Conservation (phyloP, 306 rosid species). For the Prunus padus region DNA sequence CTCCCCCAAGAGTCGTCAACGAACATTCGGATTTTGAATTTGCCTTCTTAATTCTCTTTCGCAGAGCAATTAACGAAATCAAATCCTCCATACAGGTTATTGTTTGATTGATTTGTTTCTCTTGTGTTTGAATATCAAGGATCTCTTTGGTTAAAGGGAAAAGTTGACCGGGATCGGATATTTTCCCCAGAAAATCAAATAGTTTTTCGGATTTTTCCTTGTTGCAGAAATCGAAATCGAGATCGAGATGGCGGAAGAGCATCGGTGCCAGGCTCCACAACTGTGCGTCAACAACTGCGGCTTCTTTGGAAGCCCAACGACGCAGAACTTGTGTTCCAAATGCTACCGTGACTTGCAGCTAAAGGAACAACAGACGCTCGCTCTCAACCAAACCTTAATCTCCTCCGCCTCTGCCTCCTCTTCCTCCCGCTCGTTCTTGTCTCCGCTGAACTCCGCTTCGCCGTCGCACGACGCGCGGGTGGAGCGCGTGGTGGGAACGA, state of each 20-base stretch:
- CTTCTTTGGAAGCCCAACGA: conserved; percentile 71
- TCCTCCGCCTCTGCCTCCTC: conserved; percentile 21
- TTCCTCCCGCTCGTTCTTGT: not conserved
- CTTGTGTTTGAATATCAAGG: not conserved
- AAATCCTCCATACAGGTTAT: conserved; percentile 1
- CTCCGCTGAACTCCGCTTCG: not conserved
- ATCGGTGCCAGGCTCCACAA: conserved; percentile 68
- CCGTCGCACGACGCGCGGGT: not conserved
- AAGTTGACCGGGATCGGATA: not conserved
- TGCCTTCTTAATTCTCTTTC: not conserved
- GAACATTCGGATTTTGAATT: not conserved
- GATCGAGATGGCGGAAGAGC: conserved; percentile 77
- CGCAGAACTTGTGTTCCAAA: conserved; percentile 65
- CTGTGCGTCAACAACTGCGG: conserved; percentile 83
- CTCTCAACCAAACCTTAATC: conserved; percentile 53
- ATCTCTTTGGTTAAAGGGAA: not conserved
- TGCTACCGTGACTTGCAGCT: conserved; percentile 72
- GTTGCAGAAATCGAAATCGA: not conserved
- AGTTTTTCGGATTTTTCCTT: not conserved
- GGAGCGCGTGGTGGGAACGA: not conserved
- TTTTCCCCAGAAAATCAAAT: not conserved
- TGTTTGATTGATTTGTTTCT: too few species aligned
- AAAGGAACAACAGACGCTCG: conserved; percentile 55
- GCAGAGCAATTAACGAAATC: not conserved
- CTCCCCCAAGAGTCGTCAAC: conserved; percentile 1